Evolutionary conservation across 768 basidiomycete species (phyloP), one percentile per base, ranked within the genome.

Genomic region (Pluteus cervinus): DNA sequence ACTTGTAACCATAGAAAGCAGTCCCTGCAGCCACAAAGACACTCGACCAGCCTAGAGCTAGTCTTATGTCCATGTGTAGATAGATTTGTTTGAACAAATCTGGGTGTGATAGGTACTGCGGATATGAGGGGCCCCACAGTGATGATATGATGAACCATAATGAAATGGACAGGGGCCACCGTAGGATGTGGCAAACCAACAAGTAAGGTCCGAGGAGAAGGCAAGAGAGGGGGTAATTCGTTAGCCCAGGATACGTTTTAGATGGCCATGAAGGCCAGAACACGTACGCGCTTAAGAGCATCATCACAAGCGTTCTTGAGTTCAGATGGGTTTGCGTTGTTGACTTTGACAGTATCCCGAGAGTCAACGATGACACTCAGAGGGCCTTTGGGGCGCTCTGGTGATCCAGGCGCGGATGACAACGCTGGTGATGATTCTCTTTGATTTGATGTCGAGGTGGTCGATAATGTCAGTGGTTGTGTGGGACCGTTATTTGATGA

Each of bases 81-180:
- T 93, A 74, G 24, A 80, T 89, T 55, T 86, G 86, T 42, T 84
- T 86, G 68, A 92, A 97, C 25, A 89, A 60, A 37, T 82, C 79
- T 7, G 86, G 85, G 39, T 82, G 71, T 37, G 85, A 76, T 29
- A 93, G 69, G 55, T 81, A 86, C 89, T 93, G 57, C n/a, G 39
- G n/a, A 36, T 17, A 22, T 4, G 16, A 40, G 25, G 30, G 20
- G 36, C 9, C 9, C 26, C 9, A 14, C 26, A 28, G 26, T 14
- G 14, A 28, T 14, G 26, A 14, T 14, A 28, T 9, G 26, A 28
- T 28, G 26, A 28, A 28, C 9, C 26, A 28, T 14, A 28, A 28
- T 9, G 9, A 28, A 9, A 28, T 14, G 14, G 9, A 14, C 14
- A 9, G 14, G 26, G 9, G 26, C 26, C 26, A 28, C 9, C 9